A percentile compares a stretch with the other conserved stretches of the same genome.
Conservation (phyloP, 2,329 filamentous ascomycete genomes). For the Penicillium sumatraense region DNA sequence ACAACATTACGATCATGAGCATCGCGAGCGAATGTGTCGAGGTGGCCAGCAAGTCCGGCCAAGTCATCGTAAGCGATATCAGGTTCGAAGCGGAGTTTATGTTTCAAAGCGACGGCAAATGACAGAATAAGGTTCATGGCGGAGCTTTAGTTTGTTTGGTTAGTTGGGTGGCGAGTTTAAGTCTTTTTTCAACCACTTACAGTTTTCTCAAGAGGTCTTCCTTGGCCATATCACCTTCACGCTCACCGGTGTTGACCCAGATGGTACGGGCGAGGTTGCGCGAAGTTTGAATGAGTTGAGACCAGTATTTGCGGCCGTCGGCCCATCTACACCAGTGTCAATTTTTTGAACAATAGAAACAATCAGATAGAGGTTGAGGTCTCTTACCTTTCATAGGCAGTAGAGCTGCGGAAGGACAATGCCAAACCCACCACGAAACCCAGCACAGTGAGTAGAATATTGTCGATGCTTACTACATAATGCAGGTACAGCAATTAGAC, state of each 20-base stretch:
- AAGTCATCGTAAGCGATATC: slow-evolving; percentile 78
- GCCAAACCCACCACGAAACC: slow-evolving; percentile 82
- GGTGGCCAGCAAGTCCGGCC: slow-evolving; percentile 68
- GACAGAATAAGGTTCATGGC: slow-evolving; percentile 78
- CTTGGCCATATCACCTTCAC: slow-evolving; percentile 62
- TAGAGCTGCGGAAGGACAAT: slow-evolving; percentile 77
- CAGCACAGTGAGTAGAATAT: slow-evolving; percentile 73
- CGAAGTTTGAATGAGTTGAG: slow-evolving; percentile 59
- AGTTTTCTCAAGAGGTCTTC: slow-evolving; percentile 72
- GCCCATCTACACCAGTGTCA: slow-evolving; percentile 48
- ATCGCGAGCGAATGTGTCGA: slow-evolving; percentile 74
- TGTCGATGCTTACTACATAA: slow-evolving; percentile 60
- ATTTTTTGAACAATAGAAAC: neutral
- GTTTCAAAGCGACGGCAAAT: slow-evolving; percentile 78
- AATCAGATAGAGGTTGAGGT: neutral
- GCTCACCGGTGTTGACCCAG: slow-evolving; percentile 76
- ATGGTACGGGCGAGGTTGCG: slow-evolving; percentile 70
- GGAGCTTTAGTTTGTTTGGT: slow-evolving; percentile 42
- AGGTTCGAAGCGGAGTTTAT: slow-evolving; percentile 82
- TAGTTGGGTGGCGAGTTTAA: neutral
- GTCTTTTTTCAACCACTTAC: slow-evolving; percentile 32
- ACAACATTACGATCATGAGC: slow-evolving; percentile 52
- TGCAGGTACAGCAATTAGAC: slow-evolving; percentile 6
- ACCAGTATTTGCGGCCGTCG: slow-evolving; percentile 68
- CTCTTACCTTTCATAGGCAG: slow-evolving; percentile 70